Percentiles rank a stretch among this genome's conserved stretches.
Conservation (phyloP, 805 yeast genomes). For the Maudiozyma pseudohumilis region DNA sequence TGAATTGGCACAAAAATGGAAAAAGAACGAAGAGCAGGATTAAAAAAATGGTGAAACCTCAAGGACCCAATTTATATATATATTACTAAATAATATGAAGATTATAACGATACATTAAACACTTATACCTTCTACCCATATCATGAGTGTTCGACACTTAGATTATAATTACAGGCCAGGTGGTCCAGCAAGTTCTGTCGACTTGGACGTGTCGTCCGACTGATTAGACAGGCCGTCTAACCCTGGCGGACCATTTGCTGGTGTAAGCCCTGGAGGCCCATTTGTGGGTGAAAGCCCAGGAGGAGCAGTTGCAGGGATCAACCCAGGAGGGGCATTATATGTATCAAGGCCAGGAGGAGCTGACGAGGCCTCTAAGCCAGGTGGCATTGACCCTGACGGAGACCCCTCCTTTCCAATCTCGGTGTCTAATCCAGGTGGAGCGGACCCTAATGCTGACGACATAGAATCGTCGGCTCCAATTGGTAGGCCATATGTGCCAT, state of each 20-base stretch:
- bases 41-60: neutral
- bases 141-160: neutral
- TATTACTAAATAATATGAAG: too few species aligned
- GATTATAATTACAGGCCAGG: constrained; percentile 2
- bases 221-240: neutral
- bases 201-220: neutral
- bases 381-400: neutral
- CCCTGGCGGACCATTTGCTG: constrained; percentile 4
- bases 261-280: neutral
- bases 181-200: neutral
- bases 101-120: too few species aligned
- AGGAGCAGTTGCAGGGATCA: neutral
- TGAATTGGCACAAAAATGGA: constrained; percentile 44
- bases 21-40: constrained; percentile 13
- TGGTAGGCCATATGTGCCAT: too few species aligned
- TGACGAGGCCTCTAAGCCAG: neutral
- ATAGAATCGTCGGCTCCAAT: too few species aligned
- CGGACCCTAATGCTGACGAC: too few species aligned
- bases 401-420: constrained; percentile 2
- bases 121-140: neutral
- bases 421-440: too few species aligned
- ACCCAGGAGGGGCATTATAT: neutral
- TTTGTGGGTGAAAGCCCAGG: constrained; percentile 1
- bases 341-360: neutral
- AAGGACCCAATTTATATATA: too few species aligned